Evolutionary conservation across 2,329 filamentous ascomycete genomes (phyloP).

Genomic region (Sarocladiaceae sp.): DNA sequence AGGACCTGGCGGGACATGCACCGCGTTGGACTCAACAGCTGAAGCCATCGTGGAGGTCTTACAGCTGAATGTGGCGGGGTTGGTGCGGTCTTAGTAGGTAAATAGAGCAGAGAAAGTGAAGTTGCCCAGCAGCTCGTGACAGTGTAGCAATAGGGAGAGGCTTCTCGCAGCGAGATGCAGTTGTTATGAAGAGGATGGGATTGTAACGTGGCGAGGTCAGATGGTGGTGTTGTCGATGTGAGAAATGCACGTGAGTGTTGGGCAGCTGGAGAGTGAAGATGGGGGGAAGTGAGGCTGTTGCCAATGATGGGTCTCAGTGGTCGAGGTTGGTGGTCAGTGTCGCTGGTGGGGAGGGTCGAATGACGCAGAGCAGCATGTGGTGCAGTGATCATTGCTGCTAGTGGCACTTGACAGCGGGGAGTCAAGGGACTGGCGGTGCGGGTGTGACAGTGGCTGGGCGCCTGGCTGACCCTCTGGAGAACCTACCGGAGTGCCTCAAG

Average conservation of each 20-base stretch:
- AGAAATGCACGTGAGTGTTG: not conserved
- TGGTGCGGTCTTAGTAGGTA: not conserved
- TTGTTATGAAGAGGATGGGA: too few species aligned
- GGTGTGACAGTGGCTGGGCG: too few species aligned
- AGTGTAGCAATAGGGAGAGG: too few species aligned
- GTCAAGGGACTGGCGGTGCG: too few species aligned
- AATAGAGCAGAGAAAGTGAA: not conserved
- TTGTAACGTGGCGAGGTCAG: slow-evolving; percentile 8
- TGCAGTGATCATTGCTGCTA: not conserved
- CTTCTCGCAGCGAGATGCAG: too few species aligned
- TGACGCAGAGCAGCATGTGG: slow-evolving; percentile 1
- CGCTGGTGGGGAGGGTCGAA: not conserved
- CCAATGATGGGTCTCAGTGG: too few species aligned
- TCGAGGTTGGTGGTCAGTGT: not conserved
- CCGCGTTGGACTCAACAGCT: slow-evolving; percentile 27
- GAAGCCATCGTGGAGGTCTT: slow-evolving; percentile 34
- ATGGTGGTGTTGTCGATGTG: slow-evolving; percentile 3
- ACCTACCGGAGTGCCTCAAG: too few species aligned
- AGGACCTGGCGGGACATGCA: slow-evolving; percentile 35
- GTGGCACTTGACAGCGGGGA: too few species aligned
- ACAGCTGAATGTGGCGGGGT: slow-evolving; percentile 2
- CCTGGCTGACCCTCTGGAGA: too few species aligned
- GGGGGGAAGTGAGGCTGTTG: not conserved
- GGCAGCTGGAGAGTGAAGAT: not conserved
- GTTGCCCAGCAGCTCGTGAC: not conserved